phyloP scores from a whole-genome alignment of 306 rosid genomes.

The Prunus campanulata region DNA sequence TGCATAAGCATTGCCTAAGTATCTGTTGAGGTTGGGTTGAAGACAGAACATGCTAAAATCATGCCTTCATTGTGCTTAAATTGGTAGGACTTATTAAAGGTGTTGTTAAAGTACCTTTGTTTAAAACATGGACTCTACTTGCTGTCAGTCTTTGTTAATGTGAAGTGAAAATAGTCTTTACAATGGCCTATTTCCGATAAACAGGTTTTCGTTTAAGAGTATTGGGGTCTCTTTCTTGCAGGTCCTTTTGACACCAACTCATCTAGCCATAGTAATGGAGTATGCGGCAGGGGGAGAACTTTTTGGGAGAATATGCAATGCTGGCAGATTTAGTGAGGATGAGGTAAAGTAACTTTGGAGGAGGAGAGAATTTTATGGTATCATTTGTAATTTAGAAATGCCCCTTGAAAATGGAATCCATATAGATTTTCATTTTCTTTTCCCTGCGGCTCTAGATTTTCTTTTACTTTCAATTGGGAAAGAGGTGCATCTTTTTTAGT shows the following conservation, averaged over 20 bases:
- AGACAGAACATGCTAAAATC: background rate
- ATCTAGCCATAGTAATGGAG: constrained; percentile 87
- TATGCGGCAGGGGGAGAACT: constrained; percentile 91
- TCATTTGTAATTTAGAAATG: background rate
- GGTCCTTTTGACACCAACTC: constrained; percentile 76
- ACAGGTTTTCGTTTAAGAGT: background rate
- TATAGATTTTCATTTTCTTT: background rate
- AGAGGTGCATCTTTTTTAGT: background rate
- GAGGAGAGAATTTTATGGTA: constrained; percentile 1
- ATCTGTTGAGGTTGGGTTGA: no score
- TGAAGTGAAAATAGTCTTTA: background rate
- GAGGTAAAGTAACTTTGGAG: constrained; percentile 45
- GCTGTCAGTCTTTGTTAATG: background rate
- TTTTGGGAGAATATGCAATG: constrained; percentile 61
- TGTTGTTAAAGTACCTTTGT: background rate
- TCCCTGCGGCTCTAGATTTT: background rate
- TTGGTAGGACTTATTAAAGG: background rate
- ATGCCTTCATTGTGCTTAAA: background rate
- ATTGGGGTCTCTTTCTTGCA: constrained; percentile 34
- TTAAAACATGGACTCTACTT: background rate
- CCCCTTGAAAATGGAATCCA: background rate
- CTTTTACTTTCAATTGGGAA: background rate
- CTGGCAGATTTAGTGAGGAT: constrained; percentile 83
- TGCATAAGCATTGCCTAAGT: background rate
- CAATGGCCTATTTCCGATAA: background rate